phyloP scores from a whole-genome alignment of 2,329 filamentous ascomycete species.

The Epicoccum sorghinum region DNA sequence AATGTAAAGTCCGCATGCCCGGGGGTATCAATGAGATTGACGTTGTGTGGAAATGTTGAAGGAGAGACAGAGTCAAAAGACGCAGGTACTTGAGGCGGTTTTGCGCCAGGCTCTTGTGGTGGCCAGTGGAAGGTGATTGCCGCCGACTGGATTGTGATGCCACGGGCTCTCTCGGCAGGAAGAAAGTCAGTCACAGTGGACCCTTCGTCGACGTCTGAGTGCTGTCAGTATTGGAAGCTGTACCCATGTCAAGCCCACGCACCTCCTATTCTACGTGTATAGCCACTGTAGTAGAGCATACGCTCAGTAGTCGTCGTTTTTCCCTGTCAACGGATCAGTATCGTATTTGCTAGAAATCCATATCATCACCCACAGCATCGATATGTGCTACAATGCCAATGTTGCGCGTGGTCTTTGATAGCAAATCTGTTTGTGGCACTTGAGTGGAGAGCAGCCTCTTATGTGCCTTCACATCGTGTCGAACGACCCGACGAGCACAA shows the following conservation, averaged over 20 bases:
- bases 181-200: constrained; percentile 98
- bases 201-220: constrained; percentile 83
- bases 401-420: constrained; percentile 80
- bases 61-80: constrained; percentile 47
- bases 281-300: constrained; percentile 96
- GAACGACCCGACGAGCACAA: constrained; percentile 42
- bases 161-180: constrained; percentile 86
- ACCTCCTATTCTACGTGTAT: constrained; percentile 82
- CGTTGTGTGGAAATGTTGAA: constrained; percentile 61
- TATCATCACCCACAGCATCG: constrained; percentile 69
- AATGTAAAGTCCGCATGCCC: constrained; percentile 98
- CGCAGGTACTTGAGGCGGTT: constrained; percentile 33
- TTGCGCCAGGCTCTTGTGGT: constrained; percentile 54
- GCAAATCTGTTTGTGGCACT: constrained; percentile 31
- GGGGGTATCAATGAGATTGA: constrained; percentile 79
- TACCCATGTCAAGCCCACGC: constrained; percentile 20
- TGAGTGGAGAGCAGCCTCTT: constrained; percentile 40
- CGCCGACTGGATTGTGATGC: constrained; percentile 97
- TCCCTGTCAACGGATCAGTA: constrained; percentile 57
- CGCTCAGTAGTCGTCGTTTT: constrained; percentile 99
- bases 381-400: constrained; percentile 99
- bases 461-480: constrained; percentile 37
- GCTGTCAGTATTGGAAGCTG: background rate
- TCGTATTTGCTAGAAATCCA: background rate
- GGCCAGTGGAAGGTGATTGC: constrained; percentile 97